Base-by-base conservation (phyloP, 1,139 yeast genomes). In the Kodamaea plutei region DNA sequence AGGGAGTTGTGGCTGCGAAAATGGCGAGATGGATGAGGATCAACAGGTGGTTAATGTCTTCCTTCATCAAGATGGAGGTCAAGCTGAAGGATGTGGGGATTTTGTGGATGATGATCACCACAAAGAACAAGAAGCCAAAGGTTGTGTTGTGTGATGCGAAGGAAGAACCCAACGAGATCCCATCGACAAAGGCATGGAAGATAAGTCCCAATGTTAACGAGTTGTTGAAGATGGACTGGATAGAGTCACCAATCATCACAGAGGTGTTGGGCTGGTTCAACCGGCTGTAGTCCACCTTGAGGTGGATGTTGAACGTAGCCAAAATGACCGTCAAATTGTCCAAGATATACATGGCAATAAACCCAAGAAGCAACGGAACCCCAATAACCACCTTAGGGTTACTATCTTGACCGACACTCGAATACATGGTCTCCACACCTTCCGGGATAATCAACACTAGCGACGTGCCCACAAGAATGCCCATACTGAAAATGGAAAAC, bases 61-160 rank as follows among this genome's bases (percentile, higher is more conserved):
- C 58, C 25, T 64, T 59, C n/a, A 72, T 49, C 24, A 84, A 57
- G 8, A 82, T 65, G 2, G 85, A 69, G 2, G 76, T 56, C 27
- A 84, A 64, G 28, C 89, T 83, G 50, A 83, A 79, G 5, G 87
- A 70, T 0, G 91, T 81, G 0, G 94, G 94, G 4, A 83, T 63
- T 50, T 83, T 83, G 61, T 83, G 94, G 18, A 82, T 52, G 37
- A 83, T 66, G 13, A 84, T 73, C 11, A 85, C 81, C 6, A 73
- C 34, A 41, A 74, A 73, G 38, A 79, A 67, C 12, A 78, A 46
- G n/a, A 73, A 43, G 26, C 69, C 70, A 19, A 82, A 54, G 2
- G 72, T 56, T 3, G 66, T 47, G 35, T 65, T 61, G 1, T 67
- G 62, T 2, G 75, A 51, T 19, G 72, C 58, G 26, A 75, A 66